Base-by-base conservation (phyloP, 495 filamentous ascomycete species). In the Daldinia concentrica region DNA sequence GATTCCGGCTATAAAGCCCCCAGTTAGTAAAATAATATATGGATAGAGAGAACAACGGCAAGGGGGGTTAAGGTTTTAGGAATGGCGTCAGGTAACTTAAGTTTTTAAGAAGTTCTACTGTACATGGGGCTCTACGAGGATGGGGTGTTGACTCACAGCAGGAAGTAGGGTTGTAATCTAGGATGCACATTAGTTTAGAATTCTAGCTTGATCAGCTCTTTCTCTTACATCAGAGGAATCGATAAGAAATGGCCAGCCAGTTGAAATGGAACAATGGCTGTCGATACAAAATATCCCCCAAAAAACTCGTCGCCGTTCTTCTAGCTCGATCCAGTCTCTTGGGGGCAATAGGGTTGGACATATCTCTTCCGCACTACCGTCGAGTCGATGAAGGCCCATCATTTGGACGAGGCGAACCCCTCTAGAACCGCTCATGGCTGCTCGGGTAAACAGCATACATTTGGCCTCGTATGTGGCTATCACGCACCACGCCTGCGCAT, bases 231-330 rank as follows among this genome's bases (percentile, higher is more conserved):
- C 79, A 37, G 74, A 66, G 4, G 74, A 51, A 30, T 85, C 80
- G 52, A 85, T 80, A 26, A 85, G 57, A 29, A 74, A 75, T 6
- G 84, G 81, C 83, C 82, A 86, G 1, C 83, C 83, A 2, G 83
- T 84, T 22, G 81, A 83, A 50, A 84, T 80, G 58, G 76, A 80
- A 19, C 76, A 79, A 52, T 85, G 85, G 19, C 80, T 76, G 65
- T 88, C 86, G 26, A 87, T 80, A 24, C 79, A 79, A 51, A 85
- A 87, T 1, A 82, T 76, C 8, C 78, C 81, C 86, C 86, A 88
- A 62, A 88, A 87, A 4, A 82, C 64, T 9, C 86, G 67, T 6
- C 86, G 77, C 17, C 85, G 79, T 68, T 87, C 85, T 74, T 88
- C 86, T 8, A 83, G 69, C 56, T 87, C 85, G 7, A 64, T 67